Evolutionary conservation across 106 monocot species (phyloP), one percentile per base, ranked within the genome.

Genomic region (Dendrobium huoshanense): DNA sequence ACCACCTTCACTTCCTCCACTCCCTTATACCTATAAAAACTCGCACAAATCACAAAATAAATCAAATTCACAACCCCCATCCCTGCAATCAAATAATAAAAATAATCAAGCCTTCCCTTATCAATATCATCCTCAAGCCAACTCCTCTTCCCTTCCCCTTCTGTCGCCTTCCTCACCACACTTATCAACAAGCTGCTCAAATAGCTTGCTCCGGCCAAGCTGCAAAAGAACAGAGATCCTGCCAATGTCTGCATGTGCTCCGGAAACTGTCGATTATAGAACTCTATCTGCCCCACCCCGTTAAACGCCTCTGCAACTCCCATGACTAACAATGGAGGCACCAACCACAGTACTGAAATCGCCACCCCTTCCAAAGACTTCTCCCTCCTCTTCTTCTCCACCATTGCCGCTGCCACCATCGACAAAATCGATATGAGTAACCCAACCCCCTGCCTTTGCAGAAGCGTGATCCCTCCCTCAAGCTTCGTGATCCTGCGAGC

Each of bases 391-490:
- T 31, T 37, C 9, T 40, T 48, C 54, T 77, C 77, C 9, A 55
- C 51, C 24, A 5, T 13, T 2, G 54, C 77, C 1, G 77, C 77
- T 27, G n/a, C 51, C 51, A 55, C 51, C 77, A 77, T 77, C 18
- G 77, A 22, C 1, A 77, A 2, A 22, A 77, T 29, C 13, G 77
- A 77, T 10, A 31, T 24, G 18, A 54, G 2, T 5, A 77, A 2
- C 0, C 77, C 77, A 5, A 29, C 29, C 20, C 77, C 77, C 81
- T 24, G 22, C 45, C 44, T n/a, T 13, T 76, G 47, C 43, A 76
- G 11, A 0, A 47, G 8, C 2, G 75, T 83, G 24, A 90, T 55
- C 41, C 90, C 90, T 0, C 16, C 85, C 18, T 82, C 85, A 9
- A 49, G 33, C 1, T 80, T 82, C 13, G 77, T 81, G 68, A 83